Percentiles rank a stretch among this genome's conserved stretches.
phyloP scores from a whole-genome alignment of 2,329 filamentous ascomycete genomes.

The Dactylellina cionopaga region DNA sequence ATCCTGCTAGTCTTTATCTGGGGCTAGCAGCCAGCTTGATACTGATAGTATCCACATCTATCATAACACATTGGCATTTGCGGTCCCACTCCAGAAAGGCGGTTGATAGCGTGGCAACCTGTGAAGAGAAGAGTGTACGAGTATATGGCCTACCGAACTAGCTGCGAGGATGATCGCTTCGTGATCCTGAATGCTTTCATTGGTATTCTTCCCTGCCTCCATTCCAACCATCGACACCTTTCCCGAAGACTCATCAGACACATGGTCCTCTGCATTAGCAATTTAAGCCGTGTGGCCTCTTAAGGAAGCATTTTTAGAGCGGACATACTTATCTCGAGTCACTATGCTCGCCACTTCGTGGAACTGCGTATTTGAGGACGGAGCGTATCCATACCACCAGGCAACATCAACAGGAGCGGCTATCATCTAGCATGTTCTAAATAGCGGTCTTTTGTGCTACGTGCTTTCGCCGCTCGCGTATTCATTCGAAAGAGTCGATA shows the following conservation, averaged over 20 bases:
- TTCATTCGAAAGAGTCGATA: conserved; percentile 7
- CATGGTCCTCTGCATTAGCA: conserved; percentile 37
- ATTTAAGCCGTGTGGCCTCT: conserved; percentile 32
- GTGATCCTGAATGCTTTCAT: conserved; percentile 29
- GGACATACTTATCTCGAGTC: conserved; percentile 21
- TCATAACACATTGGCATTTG: conserved; percentile 33
- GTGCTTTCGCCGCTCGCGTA: conserved; percentile 46
- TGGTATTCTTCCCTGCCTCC: conserved; percentile 16
- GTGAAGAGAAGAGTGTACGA: conserved; percentile 21
- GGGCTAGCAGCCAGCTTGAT: conserved; percentile 32
- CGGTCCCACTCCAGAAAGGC: conserved; percentile 48
- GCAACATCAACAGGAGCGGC: conserved; percentile 15
- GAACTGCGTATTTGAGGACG: conserved; percentile 6
- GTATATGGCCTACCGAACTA: conserved; percentile 10
- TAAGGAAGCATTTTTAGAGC: conserved; percentile 34
- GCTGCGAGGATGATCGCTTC: conserved; percentile 20
- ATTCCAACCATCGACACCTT: conserved; percentile 32
- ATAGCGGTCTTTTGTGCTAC: conserved; percentile 51
- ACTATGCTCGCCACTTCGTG: conserved; percentile 1
- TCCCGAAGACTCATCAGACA: conserved; percentile 36
- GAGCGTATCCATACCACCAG: conserved; percentile 31
- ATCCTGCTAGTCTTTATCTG: conserved; percentile 29
- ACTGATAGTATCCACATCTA: conserved; percentile 33
- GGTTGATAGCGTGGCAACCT: conserved; percentile 6
- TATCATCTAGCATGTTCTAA: neutral